phyloP scores from a whole-genome alignment of 2,329 filamentous ascomycete species.

The Xylogone sp. region DNA sequence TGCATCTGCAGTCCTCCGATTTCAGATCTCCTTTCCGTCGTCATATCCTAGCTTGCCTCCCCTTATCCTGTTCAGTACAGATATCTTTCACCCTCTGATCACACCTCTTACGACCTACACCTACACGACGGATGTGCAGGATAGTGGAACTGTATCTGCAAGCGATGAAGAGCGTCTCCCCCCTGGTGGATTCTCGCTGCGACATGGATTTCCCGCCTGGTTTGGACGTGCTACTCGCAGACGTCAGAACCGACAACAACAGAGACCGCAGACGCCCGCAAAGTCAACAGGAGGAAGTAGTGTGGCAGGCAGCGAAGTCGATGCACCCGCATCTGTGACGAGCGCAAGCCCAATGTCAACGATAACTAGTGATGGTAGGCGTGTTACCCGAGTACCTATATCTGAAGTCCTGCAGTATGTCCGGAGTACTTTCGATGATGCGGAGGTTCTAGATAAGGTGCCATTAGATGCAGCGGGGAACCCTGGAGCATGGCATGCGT shows the following conservation, averaged over 20 bases:
- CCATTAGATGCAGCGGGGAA: slow-evolving; percentile 83
- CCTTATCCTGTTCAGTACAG: slow-evolving; percentile 81
- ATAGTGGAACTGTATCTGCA: slow-evolving; percentile 74
- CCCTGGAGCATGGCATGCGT: slow-evolving; percentile 89
- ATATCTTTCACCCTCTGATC: slow-evolving; percentile 92
- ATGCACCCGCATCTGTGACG: slow-evolving; percentile 12
- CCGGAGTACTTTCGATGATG: slow-evolving; percentile 75
- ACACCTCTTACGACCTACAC: slow-evolving; percentile 93
- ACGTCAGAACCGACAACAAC: slow-evolving; percentile 36
- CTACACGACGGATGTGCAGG: slow-evolving; percentile 76
- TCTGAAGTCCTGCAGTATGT: slow-evolving; percentile 77
- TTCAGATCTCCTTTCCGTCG: slow-evolving; percentile 83
- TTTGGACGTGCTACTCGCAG: slow-evolving; percentile 60
- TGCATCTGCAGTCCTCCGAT: slow-evolving; percentile 79
- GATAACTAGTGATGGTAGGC: slow-evolving; percentile 2
- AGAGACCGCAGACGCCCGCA: slow-evolving; percentile 21
- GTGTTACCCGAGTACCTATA: slow-evolving; percentile 37
- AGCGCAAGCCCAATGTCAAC: not conserved
- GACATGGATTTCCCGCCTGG: slow-evolving; percentile 89
- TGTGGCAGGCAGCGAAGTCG: slow-evolving; percentile 19
- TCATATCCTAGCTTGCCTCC: slow-evolving; percentile 77
- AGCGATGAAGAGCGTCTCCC: slow-evolving; percentile 79
- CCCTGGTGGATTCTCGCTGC: slow-evolving; percentile 84
- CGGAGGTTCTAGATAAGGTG: slow-evolving; percentile 70
- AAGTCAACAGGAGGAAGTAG: slow-evolving; percentile 3